phyloP scores from a whole-genome alignment of 768 basidiomycete genomes.

The Agaricus blazei region DNA sequence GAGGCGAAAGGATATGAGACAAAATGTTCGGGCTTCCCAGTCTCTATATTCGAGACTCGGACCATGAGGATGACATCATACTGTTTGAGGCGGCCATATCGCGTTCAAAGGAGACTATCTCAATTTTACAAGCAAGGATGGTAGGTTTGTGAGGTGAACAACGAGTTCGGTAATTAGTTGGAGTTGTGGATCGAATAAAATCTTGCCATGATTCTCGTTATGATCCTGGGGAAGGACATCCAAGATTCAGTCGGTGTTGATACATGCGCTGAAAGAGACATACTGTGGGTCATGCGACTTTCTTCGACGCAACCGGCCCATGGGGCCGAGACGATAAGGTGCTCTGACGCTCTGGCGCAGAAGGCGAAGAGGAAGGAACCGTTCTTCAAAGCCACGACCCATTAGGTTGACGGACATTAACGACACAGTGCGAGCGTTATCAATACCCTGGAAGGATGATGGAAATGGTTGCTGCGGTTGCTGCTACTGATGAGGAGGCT shows the following conservation, averaged over 20 bases:
- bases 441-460: slow-evolving; percentile 11
- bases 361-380: slow-evolving; percentile 39
- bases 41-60: no score
- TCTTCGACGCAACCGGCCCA: slow-evolving; percentile 26
- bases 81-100: no score
- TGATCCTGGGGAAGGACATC: slow-evolving; percentile 46
- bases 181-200: slow-evolving; percentile 47
- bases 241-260: slow-evolving; percentile 64
- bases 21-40: no score
- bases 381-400: slow-evolving; percentile 37
- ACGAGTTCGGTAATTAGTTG: no score
- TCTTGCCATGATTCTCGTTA: slow-evolving; percentile 59
- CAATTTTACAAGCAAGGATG: no score
- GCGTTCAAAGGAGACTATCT: no score
- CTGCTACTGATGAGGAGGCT: slow-evolving; percentile 3
- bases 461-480: slow-evolving; percentile 10
- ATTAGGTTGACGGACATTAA: slow-evolving; percentile 29
- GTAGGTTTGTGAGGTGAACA: no score
- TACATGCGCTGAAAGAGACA: slow-evolving; percentile 34
- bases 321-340: slow-evolving; percentile 70
- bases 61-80: no score
- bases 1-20: no score
- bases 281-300: slow-evolving; percentile 9
- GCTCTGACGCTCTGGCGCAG: slow-evolving; percentile 64
- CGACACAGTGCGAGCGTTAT: slow-evolving; percentile 25